These are phyloP conservation scores for Exidia glandulosa DNA, from an alignment of 768 basidiomycete species.

Conservation along the genomic window DNA sequence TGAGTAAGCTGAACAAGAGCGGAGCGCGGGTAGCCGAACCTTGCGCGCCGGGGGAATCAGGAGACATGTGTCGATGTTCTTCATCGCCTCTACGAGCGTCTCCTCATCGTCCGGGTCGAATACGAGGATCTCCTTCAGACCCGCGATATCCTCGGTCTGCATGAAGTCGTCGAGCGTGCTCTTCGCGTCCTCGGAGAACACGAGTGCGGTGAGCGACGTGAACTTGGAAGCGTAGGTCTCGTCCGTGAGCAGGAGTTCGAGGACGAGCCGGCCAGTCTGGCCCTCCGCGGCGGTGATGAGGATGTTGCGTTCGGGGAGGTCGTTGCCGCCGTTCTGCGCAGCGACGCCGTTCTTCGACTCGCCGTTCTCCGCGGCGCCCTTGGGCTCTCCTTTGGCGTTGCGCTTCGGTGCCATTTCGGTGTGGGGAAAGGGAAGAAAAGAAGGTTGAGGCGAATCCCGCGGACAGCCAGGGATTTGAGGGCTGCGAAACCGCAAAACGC, in stretches of 20 bases:
- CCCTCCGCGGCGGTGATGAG: conserved; percentile 21
- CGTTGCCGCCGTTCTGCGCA: background rate
- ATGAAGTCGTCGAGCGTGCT: conserved; percentile 9
- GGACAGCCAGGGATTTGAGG: no score
- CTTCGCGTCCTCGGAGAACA: conserved; percentile 11
- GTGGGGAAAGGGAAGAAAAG: background rate
- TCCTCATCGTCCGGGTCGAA: conserved; percentile 10
- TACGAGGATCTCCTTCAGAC: conserved; percentile 5
- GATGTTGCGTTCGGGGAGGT: conserved; percentile 10
- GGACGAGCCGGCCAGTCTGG: conserved; percentile 20
- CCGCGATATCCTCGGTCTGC: background rate
- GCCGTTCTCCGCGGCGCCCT: background rate
- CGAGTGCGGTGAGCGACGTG: conserved; percentile 13
- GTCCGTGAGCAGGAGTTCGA: conserved; percentile 17
- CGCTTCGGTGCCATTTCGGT: background rate
- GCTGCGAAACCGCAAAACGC: no score
- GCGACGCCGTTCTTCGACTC: background rate
- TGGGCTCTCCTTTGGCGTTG: background rate
- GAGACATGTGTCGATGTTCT: conserved; percentile 13
- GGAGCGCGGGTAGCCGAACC: background rate
- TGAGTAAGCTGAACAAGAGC: background rate
- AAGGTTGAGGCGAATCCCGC: no score
- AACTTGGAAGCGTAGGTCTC: conserved; percentile 12
- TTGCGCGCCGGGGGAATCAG: conserved; percentile 16
- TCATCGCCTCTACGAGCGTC: conserved; percentile 9